Evolutionary conservation across 192 early-diverging fungal genomes (phyloP).

Genomic region (Umbelopsis vinacea): DNA sequence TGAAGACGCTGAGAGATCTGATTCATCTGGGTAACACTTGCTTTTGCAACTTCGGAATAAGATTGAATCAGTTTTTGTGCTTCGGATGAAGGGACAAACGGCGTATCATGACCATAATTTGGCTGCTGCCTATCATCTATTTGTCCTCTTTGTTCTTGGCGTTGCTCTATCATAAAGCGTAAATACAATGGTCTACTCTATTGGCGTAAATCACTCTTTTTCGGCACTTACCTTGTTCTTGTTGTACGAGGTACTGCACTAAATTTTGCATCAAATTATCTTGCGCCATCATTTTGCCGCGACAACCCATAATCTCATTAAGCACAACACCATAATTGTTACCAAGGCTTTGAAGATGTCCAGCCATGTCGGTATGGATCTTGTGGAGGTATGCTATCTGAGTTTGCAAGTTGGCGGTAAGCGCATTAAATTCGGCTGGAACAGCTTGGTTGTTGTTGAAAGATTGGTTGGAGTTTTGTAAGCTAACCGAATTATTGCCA

Average conservation of each 20-base stretch:
- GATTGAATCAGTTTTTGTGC: slow-evolving; percentile 41
- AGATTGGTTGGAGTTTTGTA: background rate
- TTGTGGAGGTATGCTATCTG: slow-evolving; percentile 43
- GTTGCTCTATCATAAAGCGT: background rate
- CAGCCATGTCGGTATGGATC: slow-evolving; percentile 45
- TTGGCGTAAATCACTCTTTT: no score
- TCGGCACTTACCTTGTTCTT: slow-evolving; percentile 37
- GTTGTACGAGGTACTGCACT: slow-evolving; percentile 39
- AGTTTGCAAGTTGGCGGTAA: slow-evolving; percentile 36
- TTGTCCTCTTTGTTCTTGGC: slow-evolving; percentile 8
- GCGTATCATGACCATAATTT: slow-evolving; percentile 14
- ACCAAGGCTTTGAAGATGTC: slow-evolving; percentile 26
- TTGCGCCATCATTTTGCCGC: slow-evolving; percentile 47
- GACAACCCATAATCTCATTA: slow-evolving; percentile 43
- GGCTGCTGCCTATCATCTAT: background rate
- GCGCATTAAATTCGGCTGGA: slow-evolving; percentile 12
- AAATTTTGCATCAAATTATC: slow-evolving; percentile 49
- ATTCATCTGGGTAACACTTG: slow-evolving; percentile 35
- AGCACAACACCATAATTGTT: slow-evolving; percentile 31
- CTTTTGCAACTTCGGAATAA: slow-evolving; percentile 33
- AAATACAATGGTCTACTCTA: no score
- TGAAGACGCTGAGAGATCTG: slow-evolving; percentile 32
- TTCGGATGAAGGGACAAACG: slow-evolving; percentile 32
- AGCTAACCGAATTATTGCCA: background rate
- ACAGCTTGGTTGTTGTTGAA: slow-evolving; percentile 23